phyloP scores from a whole-genome alignment of 306 rosid genomes.

The Corylus americana region DNA sequence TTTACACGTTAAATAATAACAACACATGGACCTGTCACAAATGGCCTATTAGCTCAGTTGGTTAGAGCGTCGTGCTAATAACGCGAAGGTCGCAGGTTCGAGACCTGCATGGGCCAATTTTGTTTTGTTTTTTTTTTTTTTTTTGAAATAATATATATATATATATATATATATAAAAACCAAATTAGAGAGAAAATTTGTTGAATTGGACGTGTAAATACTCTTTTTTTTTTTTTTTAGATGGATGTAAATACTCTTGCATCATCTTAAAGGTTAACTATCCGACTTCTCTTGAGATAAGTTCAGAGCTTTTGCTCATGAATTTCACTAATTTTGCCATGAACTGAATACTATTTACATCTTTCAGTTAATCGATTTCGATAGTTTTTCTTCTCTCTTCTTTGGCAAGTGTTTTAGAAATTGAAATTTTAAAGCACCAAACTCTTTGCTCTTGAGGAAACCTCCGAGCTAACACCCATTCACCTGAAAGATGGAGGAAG shows the following conservation, averaged over 20 bases:
- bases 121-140: neutral
- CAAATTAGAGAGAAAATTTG: no score
- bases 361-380: neutral
- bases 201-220: no score
- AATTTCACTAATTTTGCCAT: neutral
- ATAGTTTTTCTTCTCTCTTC: neutral
- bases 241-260: no score
- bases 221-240: no score
- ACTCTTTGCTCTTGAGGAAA: neutral
- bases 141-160: no score
- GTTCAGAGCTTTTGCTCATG: no score
- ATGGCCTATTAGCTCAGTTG: constrained; percentile 65
- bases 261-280: no score
- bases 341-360: neutral
- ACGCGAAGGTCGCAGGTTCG: constrained; percentile 79
- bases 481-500: neutral
- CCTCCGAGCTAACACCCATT: neutral
- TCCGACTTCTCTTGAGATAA: no score
- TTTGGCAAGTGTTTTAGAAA: neutral
- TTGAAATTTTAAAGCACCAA: neutral
- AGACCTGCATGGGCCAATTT: constrained; percentile 61
- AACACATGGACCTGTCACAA: fast-evolving
- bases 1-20: fast-evolving
- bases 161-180: no score
- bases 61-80: constrained; percentile 82